These are phyloP conservation scores for Suaeda aralocaspica DNA, from an alignment of 148 eudicot species.

Conservation along the genomic window DNA sequence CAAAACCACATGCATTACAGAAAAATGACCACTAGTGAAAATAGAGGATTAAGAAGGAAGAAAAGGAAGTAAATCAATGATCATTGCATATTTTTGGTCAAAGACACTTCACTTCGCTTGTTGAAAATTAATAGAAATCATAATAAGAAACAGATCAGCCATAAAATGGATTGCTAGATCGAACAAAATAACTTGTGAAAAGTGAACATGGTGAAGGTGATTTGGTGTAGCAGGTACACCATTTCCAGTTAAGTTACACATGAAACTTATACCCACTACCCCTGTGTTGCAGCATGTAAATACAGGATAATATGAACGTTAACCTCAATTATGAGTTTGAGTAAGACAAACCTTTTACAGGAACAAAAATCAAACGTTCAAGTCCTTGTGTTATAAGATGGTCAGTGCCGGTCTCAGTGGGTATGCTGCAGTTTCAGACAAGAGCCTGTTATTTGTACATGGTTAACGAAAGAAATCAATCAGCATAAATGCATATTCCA, in stretches of 20 bases:
- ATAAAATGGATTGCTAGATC: background rate
- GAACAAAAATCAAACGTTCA: background rate
- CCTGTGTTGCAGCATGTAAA: background rate
- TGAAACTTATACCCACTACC: background rate
- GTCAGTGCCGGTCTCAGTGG: no score
- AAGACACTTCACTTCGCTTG: no score
- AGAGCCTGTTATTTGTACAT: background rate
- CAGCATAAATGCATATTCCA: background rate
- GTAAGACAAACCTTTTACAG: background rate
- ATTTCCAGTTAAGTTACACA: background rate
- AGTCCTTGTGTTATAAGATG: background rate
- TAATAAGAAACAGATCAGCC: no score
- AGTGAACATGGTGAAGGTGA: background rate
- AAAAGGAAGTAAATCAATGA: no score
- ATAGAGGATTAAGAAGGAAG: no score
- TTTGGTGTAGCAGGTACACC: background rate
- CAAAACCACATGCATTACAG: conserved; percentile 1
- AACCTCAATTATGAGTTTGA: background rate
- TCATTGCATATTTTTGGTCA: no score
- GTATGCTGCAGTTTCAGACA: background rate
- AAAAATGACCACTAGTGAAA: background rate
- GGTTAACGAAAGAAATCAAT: background rate
- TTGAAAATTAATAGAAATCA: no score
- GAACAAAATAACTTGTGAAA: background rate
- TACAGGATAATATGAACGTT: background rate